Conservation (phyloP, 2,329 filamentous ascomycete genomes). For the Fusarium nisikadoi region DNA sequence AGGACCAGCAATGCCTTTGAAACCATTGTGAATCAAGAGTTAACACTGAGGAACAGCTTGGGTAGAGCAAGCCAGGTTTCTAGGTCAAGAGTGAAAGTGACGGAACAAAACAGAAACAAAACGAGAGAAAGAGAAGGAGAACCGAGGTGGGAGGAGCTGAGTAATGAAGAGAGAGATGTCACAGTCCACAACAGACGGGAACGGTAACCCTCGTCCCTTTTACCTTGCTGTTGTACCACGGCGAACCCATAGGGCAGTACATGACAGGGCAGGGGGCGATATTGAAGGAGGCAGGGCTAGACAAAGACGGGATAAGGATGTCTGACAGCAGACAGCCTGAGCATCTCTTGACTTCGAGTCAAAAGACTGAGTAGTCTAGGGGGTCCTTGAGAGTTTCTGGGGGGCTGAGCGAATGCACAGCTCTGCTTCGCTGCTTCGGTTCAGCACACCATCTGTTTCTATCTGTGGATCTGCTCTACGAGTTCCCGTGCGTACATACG, state of each 20-base stretch:
- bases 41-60: conserved; percentile 16
- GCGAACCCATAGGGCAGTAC: conserved; percentile 4
- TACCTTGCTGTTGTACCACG: conserved; percentile 8
- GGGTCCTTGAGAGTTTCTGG: conserved; percentile 2
- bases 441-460: conserved; percentile 15
- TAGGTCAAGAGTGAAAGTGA: neutral
- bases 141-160: conserved; percentile 26
- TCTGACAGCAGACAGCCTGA: conserved; percentile 17
- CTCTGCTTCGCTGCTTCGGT: neutral
- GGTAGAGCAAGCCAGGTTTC: conserved; percentile 18
- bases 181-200: neutral
- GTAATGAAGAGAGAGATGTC: conserved; percentile 27
- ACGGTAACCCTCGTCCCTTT: conserved; percentile 21
- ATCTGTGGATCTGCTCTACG: conserved; percentile 1
- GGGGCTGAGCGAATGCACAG: conserved; percentile 31
- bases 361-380: neutral
- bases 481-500: conserved; percentile 19
- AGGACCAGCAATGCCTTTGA: conserved; percentile 31
- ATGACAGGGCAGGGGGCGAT: neutral
- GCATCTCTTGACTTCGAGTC: neutral
- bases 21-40: conserved; percentile 28
- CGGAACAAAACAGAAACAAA: conserved; percentile 3
- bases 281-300: neutral
- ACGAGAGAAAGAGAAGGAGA: conserved; percentile 5
- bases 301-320: conserved; percentile 34